phyloP scores from a whole-genome alignment of 2,329 filamentous ascomycete species.

The Alternaria brassicae region DNA sequence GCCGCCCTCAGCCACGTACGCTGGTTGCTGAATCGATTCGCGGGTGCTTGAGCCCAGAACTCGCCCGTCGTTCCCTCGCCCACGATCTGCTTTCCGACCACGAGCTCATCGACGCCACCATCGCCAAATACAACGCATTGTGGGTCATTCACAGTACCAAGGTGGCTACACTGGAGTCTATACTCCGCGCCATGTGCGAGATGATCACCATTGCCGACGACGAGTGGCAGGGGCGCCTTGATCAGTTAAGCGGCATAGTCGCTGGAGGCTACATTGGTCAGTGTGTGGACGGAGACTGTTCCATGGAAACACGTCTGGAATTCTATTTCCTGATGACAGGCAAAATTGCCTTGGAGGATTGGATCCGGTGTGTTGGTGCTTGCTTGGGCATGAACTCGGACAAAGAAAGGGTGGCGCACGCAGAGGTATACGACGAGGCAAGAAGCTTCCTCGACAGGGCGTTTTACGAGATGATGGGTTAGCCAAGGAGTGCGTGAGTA shows the following conservation, averaged over 20 bases:
- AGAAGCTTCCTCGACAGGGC: slow-evolving; percentile 23
- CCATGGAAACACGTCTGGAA: slow-evolving; percentile 28
- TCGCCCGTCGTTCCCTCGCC: slow-evolving; percentile 22
- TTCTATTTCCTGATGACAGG: slow-evolving; percentile 25
- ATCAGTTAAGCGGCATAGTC: slow-evolving; percentile 15
- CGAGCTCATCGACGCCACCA: not conserved
- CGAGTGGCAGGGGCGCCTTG: slow-evolving; percentile 19
- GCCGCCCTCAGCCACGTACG: not conserved
- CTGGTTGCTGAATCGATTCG: slow-evolving; percentile 19
- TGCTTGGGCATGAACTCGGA: slow-evolving; percentile 14
- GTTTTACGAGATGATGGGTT: slow-evolving; percentile 4
- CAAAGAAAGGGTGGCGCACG: slow-evolving; percentile 18
- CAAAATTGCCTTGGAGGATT: slow-evolving; percentile 17
- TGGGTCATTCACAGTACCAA: slow-evolving; percentile 11
- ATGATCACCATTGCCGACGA: slow-evolving; percentile 21
- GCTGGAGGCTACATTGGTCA: not conserved
- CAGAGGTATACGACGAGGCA: slow-evolving; percentile 19
- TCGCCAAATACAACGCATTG: slow-evolving; percentile 22
- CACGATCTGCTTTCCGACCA: slow-evolving; percentile 7
- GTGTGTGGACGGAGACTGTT: slow-evolving; percentile 22
- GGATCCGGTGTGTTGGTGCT: slow-evolving; percentile 18
- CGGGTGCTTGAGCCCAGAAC: not conserved
- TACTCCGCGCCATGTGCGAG: slow-evolving; percentile 22
- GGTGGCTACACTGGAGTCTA: slow-evolving; percentile 1
- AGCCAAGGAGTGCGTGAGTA: not conserved